phyloP scores from a whole-genome alignment of 1,284 basidiomycete genomes.

The Cryptococcus amylolentus region DNA sequence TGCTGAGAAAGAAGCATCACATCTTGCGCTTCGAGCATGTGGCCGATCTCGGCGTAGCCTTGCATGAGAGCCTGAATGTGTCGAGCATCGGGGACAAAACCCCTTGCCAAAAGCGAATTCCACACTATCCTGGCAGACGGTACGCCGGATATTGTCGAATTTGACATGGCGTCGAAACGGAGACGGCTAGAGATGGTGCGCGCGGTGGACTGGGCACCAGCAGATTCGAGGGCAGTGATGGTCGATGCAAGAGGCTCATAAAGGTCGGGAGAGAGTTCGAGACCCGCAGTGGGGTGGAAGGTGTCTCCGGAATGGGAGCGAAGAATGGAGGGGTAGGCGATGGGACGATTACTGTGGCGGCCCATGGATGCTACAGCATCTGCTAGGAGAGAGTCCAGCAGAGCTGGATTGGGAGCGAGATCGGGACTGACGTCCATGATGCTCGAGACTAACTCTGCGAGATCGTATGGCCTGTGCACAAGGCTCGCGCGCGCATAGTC shows the following conservation, averaged over 20 bases:
- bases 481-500: constrained; percentile 21
- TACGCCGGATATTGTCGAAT: constrained; percentile 6
- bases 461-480: constrained; percentile 13
- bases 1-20: constrained; percentile 24
- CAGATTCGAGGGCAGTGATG: constrained; percentile 13
- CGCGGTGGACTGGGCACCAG: constrained; percentile 10
- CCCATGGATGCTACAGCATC: constrained; percentile 13
- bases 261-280: constrained; percentile 6
- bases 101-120: constrained; percentile 32
- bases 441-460: constrained; percentile 23
- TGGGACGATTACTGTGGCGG: not conserved
- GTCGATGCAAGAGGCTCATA: constrained; percentile 7
- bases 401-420: constrained; percentile 20
- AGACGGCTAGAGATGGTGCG: constrained; percentile 27
- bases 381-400: constrained; percentile 25
- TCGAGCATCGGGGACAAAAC: constrained; percentile 28
- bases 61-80: constrained; percentile 38
- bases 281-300: constrained; percentile 11
- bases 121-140: constrained; percentile 30
- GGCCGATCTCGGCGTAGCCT: constrained; percentile 35
- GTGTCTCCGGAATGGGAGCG: constrained; percentile 1
- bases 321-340: not conserved
- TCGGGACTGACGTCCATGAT: constrained; percentile 16
- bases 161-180: constrained; percentile 29
- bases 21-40: constrained; percentile 32